These are phyloP conservation scores for Phytophthora citrophthora DNA, from an alignment of 352 stramenopile species.

Conservation along the genomic window DNA sequence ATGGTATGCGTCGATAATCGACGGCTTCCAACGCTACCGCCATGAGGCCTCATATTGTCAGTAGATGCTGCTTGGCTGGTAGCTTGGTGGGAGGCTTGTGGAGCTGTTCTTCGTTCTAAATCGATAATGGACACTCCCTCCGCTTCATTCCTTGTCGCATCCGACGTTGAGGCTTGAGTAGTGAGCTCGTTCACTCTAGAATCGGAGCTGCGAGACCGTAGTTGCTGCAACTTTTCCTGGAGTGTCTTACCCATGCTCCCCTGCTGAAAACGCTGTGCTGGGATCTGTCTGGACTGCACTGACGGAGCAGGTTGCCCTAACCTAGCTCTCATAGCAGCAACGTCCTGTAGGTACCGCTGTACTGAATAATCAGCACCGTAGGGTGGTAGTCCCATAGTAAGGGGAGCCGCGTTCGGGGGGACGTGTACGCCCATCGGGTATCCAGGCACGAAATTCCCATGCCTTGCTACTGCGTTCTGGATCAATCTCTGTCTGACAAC, in stretches of 20 bases:
- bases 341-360: conserved; percentile 8
- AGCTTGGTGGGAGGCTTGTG: conserved; percentile 5
- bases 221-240: conserved; percentile 22
- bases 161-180: background rate
- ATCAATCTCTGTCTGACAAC: conserved; percentile 21
- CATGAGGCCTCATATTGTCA: background rate
- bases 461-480: conserved; percentile 23
- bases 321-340: conserved; percentile 11
- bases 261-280: conserved; percentile 2
- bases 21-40: background rate
- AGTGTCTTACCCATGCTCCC: background rate
- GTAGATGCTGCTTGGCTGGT: conserved; percentile 3
- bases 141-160: background rate
- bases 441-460: conserved; percentile 19
- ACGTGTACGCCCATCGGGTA: conserved; percentile 13
- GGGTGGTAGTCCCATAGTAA: background rate
- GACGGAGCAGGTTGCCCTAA: background rate
- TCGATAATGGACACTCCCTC: background rate
- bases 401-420: conserved; percentile 3
- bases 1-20: conserved; percentile 7
- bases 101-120: background rate
- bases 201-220: conserved; percentile 3
- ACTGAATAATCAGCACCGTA: background rate
- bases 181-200: background rate
- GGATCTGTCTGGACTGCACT: conserved; percentile 4